Base-by-base conservation (phyloP, 1,139 yeast genomes). In the Geotrichum carabidarum region DNA sequence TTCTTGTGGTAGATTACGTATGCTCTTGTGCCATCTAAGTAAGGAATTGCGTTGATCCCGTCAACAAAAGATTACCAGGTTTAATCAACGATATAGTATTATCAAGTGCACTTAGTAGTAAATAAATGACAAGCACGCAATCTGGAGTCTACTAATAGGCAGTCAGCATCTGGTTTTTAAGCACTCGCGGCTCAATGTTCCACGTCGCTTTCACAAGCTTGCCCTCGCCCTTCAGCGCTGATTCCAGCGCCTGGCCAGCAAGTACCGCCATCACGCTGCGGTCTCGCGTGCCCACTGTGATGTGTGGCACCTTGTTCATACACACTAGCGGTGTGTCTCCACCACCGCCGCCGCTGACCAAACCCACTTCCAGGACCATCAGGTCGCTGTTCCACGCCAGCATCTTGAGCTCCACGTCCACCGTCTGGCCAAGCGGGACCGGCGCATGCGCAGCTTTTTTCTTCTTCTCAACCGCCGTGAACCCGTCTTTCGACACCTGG, bases 331-430 rank as follows among this genome's bases (percentile, higher is more conserved):
- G 32, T 2, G 8, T 17, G n/a, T 17, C 36, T 2, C 27, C 44
- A 6, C 27, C 27, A 15, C 8, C 32, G 8, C 9, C 5, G 18
- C 8, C 8, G 11, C 8, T n/a, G 34, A 42, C 9, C n/a, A 83
- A 60, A 5, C 74, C 72, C 1, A 81, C 90, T 27, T 76, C 70
- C 1, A 86, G 68, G 34, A 95, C 83, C 54, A 85, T 72, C 14
- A 85, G 75, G 35, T 75, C 72, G 0, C 74, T 70, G 51, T 78
- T 74, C 74, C 86, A 80, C 7, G 82, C 74, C 3, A 88, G 52
- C 18, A 70, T 70, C 1, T 68, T 62, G 6, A 84, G 62, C 22
- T 64, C 68, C 7, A 87, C 65, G 37, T 74, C 74, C 4, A 77
- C 77, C 5, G 43, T 17, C 53, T 48, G 37, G 68, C 49, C 30